These are phyloP conservation scores for Rubia peregrina DNA, from an alignment of 305 asterid genomes.

Conservation along the genomic window DNA sequence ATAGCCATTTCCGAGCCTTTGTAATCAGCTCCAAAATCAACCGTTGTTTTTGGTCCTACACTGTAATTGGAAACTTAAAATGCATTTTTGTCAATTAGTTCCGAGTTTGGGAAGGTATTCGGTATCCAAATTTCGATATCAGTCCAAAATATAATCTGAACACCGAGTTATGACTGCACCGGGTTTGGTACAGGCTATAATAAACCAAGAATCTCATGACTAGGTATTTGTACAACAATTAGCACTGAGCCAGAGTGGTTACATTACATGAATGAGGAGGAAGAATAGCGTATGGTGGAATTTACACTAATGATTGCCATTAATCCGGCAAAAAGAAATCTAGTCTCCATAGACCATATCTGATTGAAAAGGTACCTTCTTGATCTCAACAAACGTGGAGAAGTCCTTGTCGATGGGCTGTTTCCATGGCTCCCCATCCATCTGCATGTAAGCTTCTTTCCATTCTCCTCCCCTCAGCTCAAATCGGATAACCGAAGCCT, in stretches of 20 bases:
- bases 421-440: constrained; percentile 98
- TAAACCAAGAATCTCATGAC: background rate
- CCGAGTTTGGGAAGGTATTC: too few relatives aligned
- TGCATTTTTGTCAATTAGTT: too few relatives aligned
- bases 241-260: background rate
- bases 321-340: constrained; percentile 5
- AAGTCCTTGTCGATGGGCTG: constrained; percentile 70
- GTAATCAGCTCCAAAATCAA: too few relatives aligned
- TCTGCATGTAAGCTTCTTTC: constrained; percentile 79
- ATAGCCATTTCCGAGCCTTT: too few relatives aligned
- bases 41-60: too few relatives aligned
- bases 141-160: too few relatives aligned
- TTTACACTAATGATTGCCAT: constrained; percentile 12
- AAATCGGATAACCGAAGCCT: constrained; percentile 77
- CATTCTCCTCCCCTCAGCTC: constrained; percentile 96
- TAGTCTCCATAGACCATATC: constrained; percentile 57
- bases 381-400: constrained; percentile 77
- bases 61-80: too few relatives aligned
- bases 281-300: background rate
- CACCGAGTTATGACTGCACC: too few relatives aligned
- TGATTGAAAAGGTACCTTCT: constrained; percentile 61
- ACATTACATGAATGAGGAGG: background rate
- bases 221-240: constrained; percentile 9
- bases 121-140: too few relatives aligned
- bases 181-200: background rate